Conservation (phyloP, 2,329 filamentous ascomycete genomes). For the Incumbomyces lentus region DNA sequence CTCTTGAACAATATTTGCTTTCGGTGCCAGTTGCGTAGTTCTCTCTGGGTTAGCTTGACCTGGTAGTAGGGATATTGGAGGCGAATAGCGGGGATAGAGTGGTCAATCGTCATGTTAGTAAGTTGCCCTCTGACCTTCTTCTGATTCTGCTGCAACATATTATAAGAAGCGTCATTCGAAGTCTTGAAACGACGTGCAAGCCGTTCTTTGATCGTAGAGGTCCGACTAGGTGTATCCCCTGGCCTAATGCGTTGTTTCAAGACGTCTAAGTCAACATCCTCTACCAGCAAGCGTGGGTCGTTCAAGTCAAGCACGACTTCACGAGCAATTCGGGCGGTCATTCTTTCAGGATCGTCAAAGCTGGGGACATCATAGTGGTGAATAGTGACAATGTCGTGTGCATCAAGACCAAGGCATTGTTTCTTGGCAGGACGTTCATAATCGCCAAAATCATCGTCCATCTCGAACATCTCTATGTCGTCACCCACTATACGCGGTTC, state of each 20-base stretch:
- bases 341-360: conserved; percentile 69
- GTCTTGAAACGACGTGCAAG: conserved; percentile 82
- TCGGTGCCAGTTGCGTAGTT: conserved; percentile 75
- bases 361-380: conserved; percentile 56
- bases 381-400: conserved; percentile 38
- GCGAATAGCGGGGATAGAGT: conserved; percentile 82
- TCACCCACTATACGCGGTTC: conserved; percentile 22
- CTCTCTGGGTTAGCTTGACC: conserved; percentile 61
- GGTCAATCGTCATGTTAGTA: conserved; percentile 84
- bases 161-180: conserved; percentile 92
- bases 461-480: conserved; percentile 52
- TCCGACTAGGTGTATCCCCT: conserved; percentile 47
- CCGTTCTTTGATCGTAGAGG: conserved; percentile 36
- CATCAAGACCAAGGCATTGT: conserved; percentile 44
- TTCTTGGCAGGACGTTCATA: conserved; percentile 52
- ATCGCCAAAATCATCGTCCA: conserved; percentile 41
- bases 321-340: conserved; percentile 63
- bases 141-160: conserved; percentile 88
- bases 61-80: conserved; percentile 95
- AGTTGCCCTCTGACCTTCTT: conserved; percentile 90
- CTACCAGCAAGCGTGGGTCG: conserved; percentile 76
- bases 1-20: conserved; percentile 61
- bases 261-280: conserved; percentile 58
- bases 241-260: conserved; percentile 39
- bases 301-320: conserved; percentile 76